Percentiles rank a stretch among this genome's conserved stretches.
These are phyloP conservation scores for Iodosphaeria phyllophila DNA, from an alignment of 2,329 filamentous ascomycete species.

Conservation along the genomic window DNA sequence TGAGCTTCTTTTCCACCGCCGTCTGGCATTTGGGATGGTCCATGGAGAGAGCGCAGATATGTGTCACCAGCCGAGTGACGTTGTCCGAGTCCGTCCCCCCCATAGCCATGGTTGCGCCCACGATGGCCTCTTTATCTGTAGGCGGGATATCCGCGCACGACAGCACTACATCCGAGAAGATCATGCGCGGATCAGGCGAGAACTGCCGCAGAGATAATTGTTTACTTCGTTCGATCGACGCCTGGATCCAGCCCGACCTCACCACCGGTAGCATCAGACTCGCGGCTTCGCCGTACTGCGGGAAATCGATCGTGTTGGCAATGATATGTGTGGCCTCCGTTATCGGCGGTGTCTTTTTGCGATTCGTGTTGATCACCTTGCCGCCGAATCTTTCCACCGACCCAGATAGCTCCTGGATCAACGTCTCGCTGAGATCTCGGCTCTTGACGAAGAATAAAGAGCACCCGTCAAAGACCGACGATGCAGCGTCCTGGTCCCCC, in stretches of 20 bases:
- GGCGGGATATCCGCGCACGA: constrained; percentile 70
- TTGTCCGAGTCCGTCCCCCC: constrained; percentile 64
- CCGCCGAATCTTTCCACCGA: constrained; percentile 30
- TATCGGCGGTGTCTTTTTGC: constrained; percentile 28
- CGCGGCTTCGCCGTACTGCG: constrained; percentile 59
- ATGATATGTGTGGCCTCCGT: constrained; percentile 34
- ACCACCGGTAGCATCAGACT: constrained; percentile 72
- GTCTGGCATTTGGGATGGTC: constrained; percentile 53
- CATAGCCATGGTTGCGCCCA: constrained; percentile 74
- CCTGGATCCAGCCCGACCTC: constrained; percentile 60
- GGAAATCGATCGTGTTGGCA: constrained; percentile 72
- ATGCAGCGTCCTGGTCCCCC: constrained; percentile 9
- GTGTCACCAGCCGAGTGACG: constrained; percentile 60
- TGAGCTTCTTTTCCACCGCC: constrained; percentile 44
- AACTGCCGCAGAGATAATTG: constrained; percentile 64
- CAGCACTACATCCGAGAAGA: constrained; percentile 71
- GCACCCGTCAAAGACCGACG: constrained; percentile 11
- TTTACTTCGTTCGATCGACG: constrained; percentile 50
- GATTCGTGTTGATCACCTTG: constrained; percentile 24
- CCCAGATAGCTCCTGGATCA: constrained; percentile 17
- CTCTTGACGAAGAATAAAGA: constrained; percentile 10
- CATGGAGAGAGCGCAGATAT: constrained; percentile 67
- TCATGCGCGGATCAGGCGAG: constrained; percentile 78
- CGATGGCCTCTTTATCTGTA: constrained; percentile 80
- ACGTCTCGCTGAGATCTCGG: constrained; percentile 7